Percentiles rank a stretch among this genome's conserved stretches.
These are phyloP conservation scores for Corynespora cassiicola DNA, from an alignment of 2,329 filamentous ascomycete genomes.

Conservation along the genomic window DNA sequence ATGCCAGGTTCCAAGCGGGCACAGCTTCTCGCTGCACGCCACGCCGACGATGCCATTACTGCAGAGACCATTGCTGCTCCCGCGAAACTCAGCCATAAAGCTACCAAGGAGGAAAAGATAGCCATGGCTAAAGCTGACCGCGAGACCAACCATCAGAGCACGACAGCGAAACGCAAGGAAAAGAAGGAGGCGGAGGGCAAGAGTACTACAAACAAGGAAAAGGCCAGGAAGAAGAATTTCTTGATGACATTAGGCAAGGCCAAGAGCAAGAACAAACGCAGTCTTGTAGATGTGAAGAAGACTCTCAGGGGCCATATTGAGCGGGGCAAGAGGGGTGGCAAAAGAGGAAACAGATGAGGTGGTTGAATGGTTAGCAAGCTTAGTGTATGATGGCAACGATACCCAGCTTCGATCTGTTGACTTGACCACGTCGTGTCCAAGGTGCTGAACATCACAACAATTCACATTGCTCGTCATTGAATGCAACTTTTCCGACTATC, in stretches of 20 bases:
- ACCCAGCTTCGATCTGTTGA: no score
- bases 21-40: conserved; percentile 58
- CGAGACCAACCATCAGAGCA: conserved; percentile 83
- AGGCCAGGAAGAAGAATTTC: conserved; percentile 97
- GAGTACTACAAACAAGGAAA: conserved; percentile 97
- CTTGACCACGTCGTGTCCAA: no score
- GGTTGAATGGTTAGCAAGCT: no score
- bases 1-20: conserved; percentile 54
- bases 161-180: conserved; percentile 81
- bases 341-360: conserved; percentile 76
- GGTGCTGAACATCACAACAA: no score
- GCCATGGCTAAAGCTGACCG: conserved; percentile 84
- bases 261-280: conserved; percentile 93
- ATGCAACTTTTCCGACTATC: no score
- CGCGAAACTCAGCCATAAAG: conserved; percentile 76
- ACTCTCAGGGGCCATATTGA: conserved; percentile 82
- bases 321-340: conserved; percentile 82
- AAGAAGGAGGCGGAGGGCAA: conserved; percentile 91
- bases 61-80: conserved; percentile 91
- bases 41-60: conserved; percentile 87
- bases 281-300: conserved; percentile 83
- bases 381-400: no score
- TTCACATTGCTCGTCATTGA: no score
- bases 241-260: conserved; percentile 98
- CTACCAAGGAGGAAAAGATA: conserved; percentile 87